Evolutionary conservation across 2,329 filamentous ascomycete species (phyloP), one percentile per base, ranked within the genome.

Genomic region (Didymella keratinophila): DNA sequence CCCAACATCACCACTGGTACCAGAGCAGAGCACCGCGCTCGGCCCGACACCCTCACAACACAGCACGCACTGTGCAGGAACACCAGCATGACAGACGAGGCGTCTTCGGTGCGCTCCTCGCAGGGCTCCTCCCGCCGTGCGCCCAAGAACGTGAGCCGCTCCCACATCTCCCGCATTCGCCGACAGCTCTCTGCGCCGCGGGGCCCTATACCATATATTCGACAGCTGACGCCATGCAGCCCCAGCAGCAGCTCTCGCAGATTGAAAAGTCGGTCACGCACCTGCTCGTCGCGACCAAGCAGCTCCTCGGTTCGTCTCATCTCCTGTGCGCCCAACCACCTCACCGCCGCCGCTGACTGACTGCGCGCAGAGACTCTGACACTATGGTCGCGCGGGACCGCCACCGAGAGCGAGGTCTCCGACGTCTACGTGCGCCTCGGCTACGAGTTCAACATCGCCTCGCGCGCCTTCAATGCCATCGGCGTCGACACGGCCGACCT

Each of bases 391-490:
- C 91, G 94, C 56, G 90, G 91, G 62, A 89, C 91, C 70, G 93
- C 95, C 53, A 93, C 92, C 63, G 95, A 99, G 79, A 91, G 89
- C 61, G 92, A 98, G 76, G 95, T 99, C 59, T 98, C 95, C 12
- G 95, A 99, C 76, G 95, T 99, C 69, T 99, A 99, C 75, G 95
- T 99, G 60, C 90, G 95, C 61, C 82, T 99, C 61, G 95, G 95
- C 45, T 99, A 99, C 79, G 95, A 99, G 79, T 99, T 99, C 84
- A 99, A 99, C 79, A 95, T 99, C 82, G 95, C 95, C 27, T 98
- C 94, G 78, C 90, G 95, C 55, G 94, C 95, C 61, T 99, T 99
- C 79, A 92, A 92, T 71, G 92, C 93, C 58, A 99, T 99, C 72
- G 95, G 96, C 62, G 95, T 99, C 63, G 95, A 99, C 71, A 97